These are phyloP conservation scores for Fusarium humuli DNA, from an alignment of 2,329 filamentous ascomycete species.

Conservation along the genomic window DNA sequence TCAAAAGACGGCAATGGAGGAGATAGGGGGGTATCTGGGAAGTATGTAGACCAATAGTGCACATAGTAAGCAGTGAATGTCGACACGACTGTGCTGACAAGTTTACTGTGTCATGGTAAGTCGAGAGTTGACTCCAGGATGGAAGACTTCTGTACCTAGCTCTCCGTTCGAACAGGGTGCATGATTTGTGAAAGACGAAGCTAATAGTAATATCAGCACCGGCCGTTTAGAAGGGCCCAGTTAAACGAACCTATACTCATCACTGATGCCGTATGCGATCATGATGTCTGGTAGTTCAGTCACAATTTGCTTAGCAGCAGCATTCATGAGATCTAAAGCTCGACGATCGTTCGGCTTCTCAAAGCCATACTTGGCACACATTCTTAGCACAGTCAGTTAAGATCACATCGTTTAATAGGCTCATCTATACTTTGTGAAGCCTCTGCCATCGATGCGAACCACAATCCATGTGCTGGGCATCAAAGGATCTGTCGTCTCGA, in stretches of 20 bases:
- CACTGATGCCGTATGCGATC: constrained; percentile 92
- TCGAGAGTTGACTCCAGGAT: neutral
- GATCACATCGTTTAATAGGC: neutral
- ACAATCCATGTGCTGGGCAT: constrained; percentile 96
- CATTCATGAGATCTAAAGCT: constrained; percentile 94
- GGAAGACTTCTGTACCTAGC: constrained; percentile 67
- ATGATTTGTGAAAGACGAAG: constrained; percentile 89
- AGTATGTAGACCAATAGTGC: constrained; percentile 80
- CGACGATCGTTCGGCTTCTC: constrained; percentile 91
- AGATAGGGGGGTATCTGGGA: constrained; percentile 76
- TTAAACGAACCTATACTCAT: constrained; percentile 80
- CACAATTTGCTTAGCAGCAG: constrained; percentile 86
- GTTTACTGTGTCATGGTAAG: constrained; percentile 70
- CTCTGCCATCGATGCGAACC: constrained; percentile 90
- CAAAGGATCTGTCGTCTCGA: constrained; percentile 84
- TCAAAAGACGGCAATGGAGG: constrained; percentile 90
- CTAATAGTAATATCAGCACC: constrained; percentile 57
- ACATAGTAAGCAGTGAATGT: constrained; percentile 95
- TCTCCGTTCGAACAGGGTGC: constrained; percentile 85
- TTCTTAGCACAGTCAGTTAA: constrained; percentile 61
- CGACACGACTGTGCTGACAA: constrained; percentile 90
- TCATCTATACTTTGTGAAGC: constrained; percentile 84
- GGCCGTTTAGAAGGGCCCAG: no score
- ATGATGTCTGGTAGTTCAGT: constrained; percentile 85
- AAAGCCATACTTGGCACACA: constrained; percentile 86